A percentile compares a stretch with the other conserved stretches of the same genome.
phyloP scores from a whole-genome alignment of 352 stramenopile genomes.

The Pythium periplocum region DNA sequence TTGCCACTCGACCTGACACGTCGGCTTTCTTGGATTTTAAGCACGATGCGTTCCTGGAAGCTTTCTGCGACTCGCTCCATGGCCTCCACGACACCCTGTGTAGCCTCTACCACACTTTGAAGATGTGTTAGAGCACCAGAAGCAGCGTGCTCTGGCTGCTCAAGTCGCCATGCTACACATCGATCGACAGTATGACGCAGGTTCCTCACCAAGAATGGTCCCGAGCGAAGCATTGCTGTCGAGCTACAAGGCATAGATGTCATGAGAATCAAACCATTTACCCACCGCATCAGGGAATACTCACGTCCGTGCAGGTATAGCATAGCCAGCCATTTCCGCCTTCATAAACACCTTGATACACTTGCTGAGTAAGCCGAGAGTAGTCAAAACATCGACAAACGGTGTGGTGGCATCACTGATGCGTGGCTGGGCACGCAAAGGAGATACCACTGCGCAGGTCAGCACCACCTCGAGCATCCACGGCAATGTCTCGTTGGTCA shows the following conservation, averaged over 20 bases:
- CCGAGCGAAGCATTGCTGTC: constrained; percentile 9
- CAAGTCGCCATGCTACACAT: constrained; percentile 11
- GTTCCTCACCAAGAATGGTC: constrained; percentile 7
- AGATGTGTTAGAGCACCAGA: constrained; percentile 39
- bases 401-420: constrained; percentile 8
- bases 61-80: constrained; percentile 36
- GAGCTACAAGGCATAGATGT: too few relatives aligned
- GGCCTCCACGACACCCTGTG: constrained; percentile 21
- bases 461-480: constrained; percentile 53
- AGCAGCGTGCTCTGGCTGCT: constrained; percentile 11
- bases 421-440: constrained; percentile 23
- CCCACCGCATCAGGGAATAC: constrained; percentile 2
- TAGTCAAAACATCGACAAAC: constrained; percentile 37
- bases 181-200: constrained; percentile 6
- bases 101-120: constrained; percentile 31
- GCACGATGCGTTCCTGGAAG: constrained; percentile 57
- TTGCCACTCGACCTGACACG: not conserved
- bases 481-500: constrained; percentile 58
- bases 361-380: constrained; percentile 36
- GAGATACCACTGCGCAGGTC: constrained; percentile 43
- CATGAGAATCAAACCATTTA: too few relatives aligned
- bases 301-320: constrained; percentile 41
- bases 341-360: constrained; percentile 36
- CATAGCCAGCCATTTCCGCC: constrained; percentile 47
- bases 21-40: constrained; percentile 56